phyloP scores from a whole-genome alignment of 202 grass and related monocot genomes.

The Dendrocalamus latiflorus region DNA sequence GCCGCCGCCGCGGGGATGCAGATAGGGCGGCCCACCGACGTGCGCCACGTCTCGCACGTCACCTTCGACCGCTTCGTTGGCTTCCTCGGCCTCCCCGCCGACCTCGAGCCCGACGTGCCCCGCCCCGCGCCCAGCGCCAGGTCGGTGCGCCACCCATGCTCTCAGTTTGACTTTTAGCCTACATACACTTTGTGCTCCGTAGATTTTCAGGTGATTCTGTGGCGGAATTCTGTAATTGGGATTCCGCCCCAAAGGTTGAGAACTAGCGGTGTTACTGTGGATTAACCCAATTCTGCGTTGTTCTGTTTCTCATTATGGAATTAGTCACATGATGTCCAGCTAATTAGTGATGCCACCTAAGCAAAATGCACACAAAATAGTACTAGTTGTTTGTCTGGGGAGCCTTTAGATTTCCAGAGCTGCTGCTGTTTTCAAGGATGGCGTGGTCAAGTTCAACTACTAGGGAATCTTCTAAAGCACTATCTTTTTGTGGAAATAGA shows the following conservation, averaged over 20 bases:
- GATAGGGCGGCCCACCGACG: slow-evolving; percentile 83
- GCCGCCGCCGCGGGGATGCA: slow-evolving; percentile 49
- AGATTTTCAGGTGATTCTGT: background rate
- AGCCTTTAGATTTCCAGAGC: background rate
- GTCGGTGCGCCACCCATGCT: slow-evolving; percentile 29
- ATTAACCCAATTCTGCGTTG: background rate
- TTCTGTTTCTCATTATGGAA: background rate
- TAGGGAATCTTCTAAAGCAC: slow-evolving; percentile 12
- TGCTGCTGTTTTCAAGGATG: slow-evolving; percentile 5
- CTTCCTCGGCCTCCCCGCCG: slow-evolving; percentile 92
- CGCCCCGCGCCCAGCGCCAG: slow-evolving; percentile 73
- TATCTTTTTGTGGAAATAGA: background rate
- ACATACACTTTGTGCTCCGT: background rate
- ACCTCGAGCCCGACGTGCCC: slow-evolving; percentile 81
- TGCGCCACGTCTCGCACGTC: slow-evolving; percentile 86
- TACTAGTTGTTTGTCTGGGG: background rate
- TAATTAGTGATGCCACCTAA: slow-evolving; percentile 1
- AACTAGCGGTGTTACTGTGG: background rate
- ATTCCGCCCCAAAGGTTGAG: background rate
- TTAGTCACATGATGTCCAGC: background rate
- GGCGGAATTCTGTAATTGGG: background rate
- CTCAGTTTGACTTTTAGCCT: background rate
- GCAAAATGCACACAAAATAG: background rate
- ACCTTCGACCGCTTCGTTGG: slow-evolving; percentile 93
- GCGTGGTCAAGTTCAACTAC: background rate